These are phyloP conservation scores for Penicillium simplicissimum DNA, from an alignment of 495 filamentous ascomycete genomes.

Conservation along the genomic window DNA sequence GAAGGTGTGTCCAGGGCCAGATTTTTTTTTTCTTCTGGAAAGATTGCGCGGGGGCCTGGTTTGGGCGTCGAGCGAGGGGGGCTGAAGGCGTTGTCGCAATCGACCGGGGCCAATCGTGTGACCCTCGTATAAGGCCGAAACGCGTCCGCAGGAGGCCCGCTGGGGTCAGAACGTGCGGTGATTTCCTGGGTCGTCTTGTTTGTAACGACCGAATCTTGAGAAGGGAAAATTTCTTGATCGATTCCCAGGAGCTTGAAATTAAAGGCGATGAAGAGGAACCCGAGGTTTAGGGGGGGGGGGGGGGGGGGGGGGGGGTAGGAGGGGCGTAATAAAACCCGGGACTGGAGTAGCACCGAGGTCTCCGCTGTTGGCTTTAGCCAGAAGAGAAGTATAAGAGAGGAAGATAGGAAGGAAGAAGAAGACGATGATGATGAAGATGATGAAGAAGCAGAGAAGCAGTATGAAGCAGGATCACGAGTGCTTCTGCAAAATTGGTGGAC, in stretches of 20 bases:
- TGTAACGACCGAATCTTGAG: neutral
- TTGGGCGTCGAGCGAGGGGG: constrained; percentile 25
- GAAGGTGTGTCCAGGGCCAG: constrained; percentile 48
- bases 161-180: neutral
- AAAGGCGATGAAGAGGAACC: neutral
- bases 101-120: constrained; percentile 19
- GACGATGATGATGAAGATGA: too few relatives aligned
- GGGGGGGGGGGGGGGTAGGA: too few relatives aligned
- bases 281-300: neutral
- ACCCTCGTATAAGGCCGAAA: constrained; percentile 24
- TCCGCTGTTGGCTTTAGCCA: neutral
- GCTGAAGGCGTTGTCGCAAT: constrained; percentile 29
- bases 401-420: too few relatives aligned
- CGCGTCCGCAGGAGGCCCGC: neutral
- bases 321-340: neutral
- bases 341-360: neutral
- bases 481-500: too few relatives aligned
- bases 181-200: neutral
- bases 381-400: too few relatives aligned
- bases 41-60: constrained; percentile 23
- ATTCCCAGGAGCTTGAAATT: neutral
- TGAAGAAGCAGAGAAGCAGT: too few relatives aligned
- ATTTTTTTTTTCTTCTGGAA: constrained; percentile 34
- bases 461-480: too few relatives aligned
- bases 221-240: neutral